These are phyloP conservation scores for Colletotrichum acutatum DNA, from an alignment of 2,329 filamentous ascomycete genomes.

Conservation along the genomic window DNA sequence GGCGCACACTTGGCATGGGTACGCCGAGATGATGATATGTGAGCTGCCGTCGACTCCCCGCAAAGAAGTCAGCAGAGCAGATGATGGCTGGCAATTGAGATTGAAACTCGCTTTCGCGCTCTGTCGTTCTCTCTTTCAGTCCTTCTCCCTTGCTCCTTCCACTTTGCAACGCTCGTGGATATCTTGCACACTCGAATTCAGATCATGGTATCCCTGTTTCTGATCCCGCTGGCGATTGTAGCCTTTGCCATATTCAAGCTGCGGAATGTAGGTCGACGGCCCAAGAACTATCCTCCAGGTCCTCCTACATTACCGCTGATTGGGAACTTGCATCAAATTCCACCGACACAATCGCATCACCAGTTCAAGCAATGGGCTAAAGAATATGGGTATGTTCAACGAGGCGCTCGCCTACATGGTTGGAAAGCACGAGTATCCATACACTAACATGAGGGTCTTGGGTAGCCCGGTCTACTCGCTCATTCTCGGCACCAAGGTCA, in stretches of 20 bases:
- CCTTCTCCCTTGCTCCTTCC: neutral
- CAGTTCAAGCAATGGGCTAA: slow-evolving; percentile 64
- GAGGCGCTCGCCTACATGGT: too few species aligned
- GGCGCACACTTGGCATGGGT: neutral
- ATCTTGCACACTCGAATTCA: neutral
- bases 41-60: neutral
- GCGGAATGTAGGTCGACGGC: slow-evolving; percentile 11
- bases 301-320: slow-evolving; percentile 62
- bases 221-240: neutral
- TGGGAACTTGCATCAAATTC: slow-evolving; percentile 64
- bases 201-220: neutral
- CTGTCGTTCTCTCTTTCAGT: neutral
- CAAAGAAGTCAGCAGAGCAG: neutral
- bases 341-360: slow-evolving; percentile 50
- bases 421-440: neutral
- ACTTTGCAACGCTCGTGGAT: too few species aligned
- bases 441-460: slow-evolving; percentile 31
- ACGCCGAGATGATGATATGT: neutral
- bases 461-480: slow-evolving; percentile 60
- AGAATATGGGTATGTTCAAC: slow-evolving; percentile 50
- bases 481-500: slow-evolving; percentile 58
- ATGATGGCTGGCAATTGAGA: neutral
- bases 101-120: neutral
- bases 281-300: slow-evolving; percentile 54
- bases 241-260: neutral